Conservation (phyloP, 441 rosid genomes). For the Omphalea diandra region DNA sequence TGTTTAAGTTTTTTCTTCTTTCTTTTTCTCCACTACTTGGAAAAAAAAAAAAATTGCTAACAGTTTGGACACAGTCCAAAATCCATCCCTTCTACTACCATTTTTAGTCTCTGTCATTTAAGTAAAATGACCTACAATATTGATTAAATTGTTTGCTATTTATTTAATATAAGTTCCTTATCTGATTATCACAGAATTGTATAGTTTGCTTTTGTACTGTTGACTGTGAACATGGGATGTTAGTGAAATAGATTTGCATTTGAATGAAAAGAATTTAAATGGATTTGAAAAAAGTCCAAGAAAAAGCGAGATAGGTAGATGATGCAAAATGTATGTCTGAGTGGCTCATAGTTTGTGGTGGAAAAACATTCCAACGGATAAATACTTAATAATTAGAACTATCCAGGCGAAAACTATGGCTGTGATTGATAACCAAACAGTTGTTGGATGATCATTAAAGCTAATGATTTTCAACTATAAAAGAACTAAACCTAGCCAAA, state of each 20-base stretch:
- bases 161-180: background rate
- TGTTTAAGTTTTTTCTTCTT: background rate
- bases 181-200: too few species aligned
- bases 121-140: background rate
- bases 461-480: background rate
- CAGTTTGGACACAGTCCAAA: background rate
- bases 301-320: background rate
- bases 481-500: background rate
- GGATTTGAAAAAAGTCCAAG: background rate
- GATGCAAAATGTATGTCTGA: background rate
- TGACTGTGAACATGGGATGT: background rate
- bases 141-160: background rate
- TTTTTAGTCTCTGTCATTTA: background rate
- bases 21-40: background rate
- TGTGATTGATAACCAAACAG: background rate
- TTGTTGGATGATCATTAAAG: background rate
- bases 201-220: background rate
- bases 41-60: background rate
- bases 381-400: background rate
- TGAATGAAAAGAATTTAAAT: background rate
- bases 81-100: background rate
- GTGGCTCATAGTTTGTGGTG: background rate
- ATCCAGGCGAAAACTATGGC: background rate
- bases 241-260: background rate
- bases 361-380: background rate